phyloP scores from a whole-genome alignment of 148 eudicot genomes.

The Chenopodium quinoa region DNA sequence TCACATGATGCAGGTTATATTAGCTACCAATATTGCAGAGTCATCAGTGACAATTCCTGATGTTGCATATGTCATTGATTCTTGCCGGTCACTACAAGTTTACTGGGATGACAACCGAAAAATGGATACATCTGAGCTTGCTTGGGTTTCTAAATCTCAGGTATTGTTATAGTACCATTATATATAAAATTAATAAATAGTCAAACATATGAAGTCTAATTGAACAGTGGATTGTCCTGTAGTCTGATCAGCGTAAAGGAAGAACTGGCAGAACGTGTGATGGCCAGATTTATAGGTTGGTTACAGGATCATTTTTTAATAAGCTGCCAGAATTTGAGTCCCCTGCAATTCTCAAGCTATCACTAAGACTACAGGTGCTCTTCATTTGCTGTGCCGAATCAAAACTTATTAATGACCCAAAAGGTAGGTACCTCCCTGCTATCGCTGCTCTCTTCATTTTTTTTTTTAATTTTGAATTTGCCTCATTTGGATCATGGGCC shows the following conservation, averaged over 20 bases:
- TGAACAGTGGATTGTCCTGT: slow-evolving; percentile 17
- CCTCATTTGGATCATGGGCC: neutral
- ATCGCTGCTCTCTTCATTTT: neutral
- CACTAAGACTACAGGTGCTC: slow-evolving; percentile 79
- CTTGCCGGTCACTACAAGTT: slow-evolving; percentile 90
- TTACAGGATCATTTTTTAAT: slow-evolving; percentile 64
- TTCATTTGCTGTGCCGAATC: slow-evolving; percentile 79
- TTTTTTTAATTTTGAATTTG: neutral
- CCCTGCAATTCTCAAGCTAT: slow-evolving; percentile 72
- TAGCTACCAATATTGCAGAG: slow-evolving; percentile 97
- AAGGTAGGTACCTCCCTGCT: slow-evolving; percentile 36
- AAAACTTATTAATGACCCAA: slow-evolving; percentile 80
- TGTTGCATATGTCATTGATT: slow-evolving; percentile 92
- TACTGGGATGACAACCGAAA: slow-evolving; percentile 69
- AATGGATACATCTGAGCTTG: slow-evolving; percentile 66
- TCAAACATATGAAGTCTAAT: slow-evolving; percentile 2
- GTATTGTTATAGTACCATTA: slow-evolving; percentile 31
- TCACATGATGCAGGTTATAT: slow-evolving; percentile 64
- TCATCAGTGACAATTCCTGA: slow-evolving; percentile 96
- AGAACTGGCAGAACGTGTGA: slow-evolving; percentile 98
- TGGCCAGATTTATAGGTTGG: slow-evolving; percentile 78
- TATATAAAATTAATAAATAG: neutral
- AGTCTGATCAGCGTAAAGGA: slow-evolving; percentile 96
- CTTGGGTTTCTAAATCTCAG: slow-evolving; percentile 97
- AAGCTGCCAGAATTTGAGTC: slow-evolving; percentile 57